Evolutionary conservation across 495 filamentous ascomycete species (phyloP).

Genomic region (Niebla homalea): DNA sequence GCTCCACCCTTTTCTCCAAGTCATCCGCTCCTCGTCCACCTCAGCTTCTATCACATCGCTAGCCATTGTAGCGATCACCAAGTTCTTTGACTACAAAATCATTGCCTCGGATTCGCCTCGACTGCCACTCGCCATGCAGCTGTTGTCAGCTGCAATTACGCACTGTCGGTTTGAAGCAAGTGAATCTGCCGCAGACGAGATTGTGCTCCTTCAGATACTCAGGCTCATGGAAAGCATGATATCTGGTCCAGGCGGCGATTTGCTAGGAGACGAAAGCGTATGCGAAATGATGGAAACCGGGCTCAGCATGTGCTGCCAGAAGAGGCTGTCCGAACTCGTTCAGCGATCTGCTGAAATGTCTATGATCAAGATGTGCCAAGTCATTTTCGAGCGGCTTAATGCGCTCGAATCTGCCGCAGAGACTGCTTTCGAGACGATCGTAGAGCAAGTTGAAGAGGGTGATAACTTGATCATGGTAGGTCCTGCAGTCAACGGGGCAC

Average conservation of each 20-base stretch:
- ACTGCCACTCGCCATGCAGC: slow-evolving; percentile 83
- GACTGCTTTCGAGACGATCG: slow-evolving; percentile 43
- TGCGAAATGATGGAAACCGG: slow-evolving; percentile 99
- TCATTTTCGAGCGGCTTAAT: slow-evolving; percentile 87
- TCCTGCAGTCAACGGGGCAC: slow-evolving; percentile 65
- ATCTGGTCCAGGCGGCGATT: slow-evolving; percentile 76
- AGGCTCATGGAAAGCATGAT: slow-evolving; percentile 98
- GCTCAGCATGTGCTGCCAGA: slow-evolving; percentile 92
- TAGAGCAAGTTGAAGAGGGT: slow-evolving; percentile 41
- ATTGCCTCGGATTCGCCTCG: slow-evolving; percentile 70
- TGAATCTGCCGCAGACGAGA: slow-evolving; percentile 87
- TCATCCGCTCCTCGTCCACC: slow-evolving; percentile 91
- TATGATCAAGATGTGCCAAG: slow-evolving; percentile 98
- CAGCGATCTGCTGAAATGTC: slow-evolving; percentile 86
- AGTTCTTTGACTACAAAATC: slow-evolving; percentile 92
- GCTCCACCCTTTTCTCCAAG: slow-evolving; percentile 90
- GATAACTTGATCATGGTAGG: slow-evolving; percentile 69
- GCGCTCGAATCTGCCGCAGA: slow-evolving; percentile 61
- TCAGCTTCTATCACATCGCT: slow-evolving; percentile 93
- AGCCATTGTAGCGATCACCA: slow-evolving; percentile 87
- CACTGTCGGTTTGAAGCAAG: slow-evolving; percentile 97
- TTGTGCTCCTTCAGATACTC: slow-evolving; percentile 82
- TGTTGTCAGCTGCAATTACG: slow-evolving; percentile 86
- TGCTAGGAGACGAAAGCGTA: slow-evolving; percentile 90
- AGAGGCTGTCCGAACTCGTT: slow-evolving; percentile 79